Evolutionary conservation across 768 basidiomycete species (phyloP).

Genomic region (Goffeauzyma gilvescens): DNA sequence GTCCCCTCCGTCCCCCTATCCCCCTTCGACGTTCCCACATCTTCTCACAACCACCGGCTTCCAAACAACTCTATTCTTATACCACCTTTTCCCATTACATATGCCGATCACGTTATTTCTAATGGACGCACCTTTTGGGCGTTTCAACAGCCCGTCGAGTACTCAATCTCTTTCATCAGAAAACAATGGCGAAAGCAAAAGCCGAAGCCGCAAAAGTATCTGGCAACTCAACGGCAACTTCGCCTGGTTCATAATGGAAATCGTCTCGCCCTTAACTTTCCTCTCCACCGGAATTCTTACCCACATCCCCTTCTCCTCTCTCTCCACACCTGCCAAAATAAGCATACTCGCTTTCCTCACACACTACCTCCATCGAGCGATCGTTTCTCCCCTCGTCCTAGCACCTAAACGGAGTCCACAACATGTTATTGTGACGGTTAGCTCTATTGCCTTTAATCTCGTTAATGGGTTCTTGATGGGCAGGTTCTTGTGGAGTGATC

Average conservation of each 20-base stretch:
- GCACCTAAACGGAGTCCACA: slow-evolving; percentile 53
- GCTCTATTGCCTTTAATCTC: slow-evolving; percentile 47
- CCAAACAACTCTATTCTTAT: slow-evolving; percentile 16
- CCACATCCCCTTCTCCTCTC: not conserved
- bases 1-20: too few species aligned
- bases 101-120: slow-evolving; percentile 34
- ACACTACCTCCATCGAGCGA: slow-evolving; percentile 68
- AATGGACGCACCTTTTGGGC: slow-evolving; percentile 62
- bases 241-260: slow-evolving; percentile 28
- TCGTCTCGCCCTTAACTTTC: slow-evolving; percentile 13
- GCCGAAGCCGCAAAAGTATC: slow-evolving; percentile 1
- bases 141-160: too few species aligned
- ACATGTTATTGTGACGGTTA: slow-evolving; percentile 46
- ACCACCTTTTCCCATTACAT: slow-evolving; percentile 27
- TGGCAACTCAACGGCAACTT: slow-evolving; percentile 20
- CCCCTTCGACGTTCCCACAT: too few species aligned
- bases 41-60: slow-evolving; percentile 12
- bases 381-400: slow-evolving; percentile 60
- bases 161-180: too few species aligned
- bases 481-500: slow-evolving; percentile 14
- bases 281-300: not conserved
- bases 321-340: too few species aligned
- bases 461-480: slow-evolving; percentile 52
- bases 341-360: slow-evolving; percentile 39
- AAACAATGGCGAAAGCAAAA: slow-evolving; percentile 2